Evolutionary conservation across 2,329 filamentous ascomycete genomes (phyloP).

Genomic region (Beauveria rudraprayagi): DNA sequence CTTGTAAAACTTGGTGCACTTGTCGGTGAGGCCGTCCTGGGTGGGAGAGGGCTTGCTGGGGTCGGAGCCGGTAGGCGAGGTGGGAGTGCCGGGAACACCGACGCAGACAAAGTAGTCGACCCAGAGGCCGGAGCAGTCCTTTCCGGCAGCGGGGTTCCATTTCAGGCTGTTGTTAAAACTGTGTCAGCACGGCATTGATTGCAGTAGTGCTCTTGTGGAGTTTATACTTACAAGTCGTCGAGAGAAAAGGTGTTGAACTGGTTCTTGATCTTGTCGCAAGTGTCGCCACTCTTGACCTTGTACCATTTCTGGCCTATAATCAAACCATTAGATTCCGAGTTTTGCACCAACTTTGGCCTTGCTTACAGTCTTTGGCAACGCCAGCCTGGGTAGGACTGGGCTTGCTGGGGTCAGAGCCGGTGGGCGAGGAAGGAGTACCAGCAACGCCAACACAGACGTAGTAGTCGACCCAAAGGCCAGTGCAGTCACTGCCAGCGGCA

Average conservation of each 20-base stretch:
- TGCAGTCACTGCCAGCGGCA: conserved; percentile 9
- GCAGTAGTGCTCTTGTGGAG: background rate
- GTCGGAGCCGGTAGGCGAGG: background rate
- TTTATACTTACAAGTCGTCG: conserved; percentile 7
- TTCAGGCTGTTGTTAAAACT: conserved; percentile 20
- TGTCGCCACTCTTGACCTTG: conserved; percentile 12
- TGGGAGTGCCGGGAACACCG: conserved; percentile 20
- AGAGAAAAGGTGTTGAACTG: conserved; percentile 18
- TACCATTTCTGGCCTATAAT: conserved; percentile 5
- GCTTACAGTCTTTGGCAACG: background rate
- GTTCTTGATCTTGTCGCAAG: conserved; percentile 11
- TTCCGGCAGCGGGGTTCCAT: conserved; percentile 12
- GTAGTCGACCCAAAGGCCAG: conserved; percentile 12
- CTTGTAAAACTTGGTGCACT: conserved; percentile 13
- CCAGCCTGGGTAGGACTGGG: conserved; percentile 8
- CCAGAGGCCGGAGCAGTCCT: conserved; percentile 12
- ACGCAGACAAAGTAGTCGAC: conserved; percentile 13
- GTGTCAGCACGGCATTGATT: background rate
- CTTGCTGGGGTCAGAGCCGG: conserved; percentile 4
- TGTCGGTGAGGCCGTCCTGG: conserved; percentile 3
- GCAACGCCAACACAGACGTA: conserved; percentile 21
- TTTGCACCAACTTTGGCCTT: too few species aligned
- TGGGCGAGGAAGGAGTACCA: conserved; percentile 4
- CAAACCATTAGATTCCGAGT: background rate
- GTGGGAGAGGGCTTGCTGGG: conserved; percentile 11